These are phyloP conservation scores for Microthlaspi erraticum DNA, from an alignment of 345 rosid species.

Conservation along the genomic window DNA sequence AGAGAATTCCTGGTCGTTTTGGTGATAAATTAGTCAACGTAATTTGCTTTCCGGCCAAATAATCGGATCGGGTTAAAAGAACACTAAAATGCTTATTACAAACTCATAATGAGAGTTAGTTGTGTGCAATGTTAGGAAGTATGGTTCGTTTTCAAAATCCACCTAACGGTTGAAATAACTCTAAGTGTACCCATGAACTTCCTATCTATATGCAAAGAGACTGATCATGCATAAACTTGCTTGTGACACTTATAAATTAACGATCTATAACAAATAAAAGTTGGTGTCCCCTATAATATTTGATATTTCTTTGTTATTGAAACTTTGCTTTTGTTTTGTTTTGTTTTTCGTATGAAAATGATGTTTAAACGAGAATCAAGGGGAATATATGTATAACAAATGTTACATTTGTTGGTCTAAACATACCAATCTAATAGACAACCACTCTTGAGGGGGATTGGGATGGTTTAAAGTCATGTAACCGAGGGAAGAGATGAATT, in stretches of 20 bases:
- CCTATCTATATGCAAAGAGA: constrained; percentile 5
- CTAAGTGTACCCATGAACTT: constrained; percentile 21
- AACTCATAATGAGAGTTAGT: constrained; percentile 16
- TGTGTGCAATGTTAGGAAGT: constrained; percentile 18
- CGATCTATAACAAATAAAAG: constrained; percentile 10
- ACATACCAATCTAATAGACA: background rate
- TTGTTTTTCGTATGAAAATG: background rate
- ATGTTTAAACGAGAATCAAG: background rate
- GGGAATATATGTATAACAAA: background rate
- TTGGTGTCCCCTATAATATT: constrained; percentile 21
- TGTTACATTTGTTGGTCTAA: constrained; percentile 24
- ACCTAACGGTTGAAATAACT: constrained; percentile 29
- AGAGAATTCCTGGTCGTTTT: too few species aligned
- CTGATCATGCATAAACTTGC: constrained; percentile 22
- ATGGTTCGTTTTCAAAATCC: constrained; percentile 10
- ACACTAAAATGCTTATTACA: constrained; percentile 22
- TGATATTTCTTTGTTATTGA: background rate
- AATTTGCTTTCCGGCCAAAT: too few species aligned
- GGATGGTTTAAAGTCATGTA: too few species aligned
- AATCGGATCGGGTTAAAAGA: background rate
- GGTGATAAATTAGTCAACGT: too few species aligned
- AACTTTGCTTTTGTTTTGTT: background rate
- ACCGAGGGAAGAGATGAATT: too few species aligned
- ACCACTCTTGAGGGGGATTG: background rate
- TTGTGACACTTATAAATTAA: constrained; percentile 1